A percentile compares a stretch with the other conserved stretches of the same genome.
Conservation (phyloP, 768 basidiomycete genomes). For the Sistotremastrum niveocremeum region DNA sequence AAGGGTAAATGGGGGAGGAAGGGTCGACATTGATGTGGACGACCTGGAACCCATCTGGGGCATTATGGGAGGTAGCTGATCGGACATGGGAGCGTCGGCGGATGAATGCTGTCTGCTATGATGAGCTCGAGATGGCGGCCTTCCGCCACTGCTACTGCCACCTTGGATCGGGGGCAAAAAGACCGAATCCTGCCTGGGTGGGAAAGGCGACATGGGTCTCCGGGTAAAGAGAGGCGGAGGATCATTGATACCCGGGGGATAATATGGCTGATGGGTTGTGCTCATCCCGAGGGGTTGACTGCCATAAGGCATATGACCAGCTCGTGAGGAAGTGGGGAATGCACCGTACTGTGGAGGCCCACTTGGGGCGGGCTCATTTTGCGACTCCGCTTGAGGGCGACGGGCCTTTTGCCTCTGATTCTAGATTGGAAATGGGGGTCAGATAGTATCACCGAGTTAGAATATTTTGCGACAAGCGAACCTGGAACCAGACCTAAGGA, state of each 20-base stretch:
- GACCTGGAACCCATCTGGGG: constrained; percentile 9
- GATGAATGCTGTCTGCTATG: background rate
- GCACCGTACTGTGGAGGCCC: constrained; percentile 52
- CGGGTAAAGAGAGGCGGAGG: background rate
- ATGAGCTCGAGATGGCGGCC: background rate
- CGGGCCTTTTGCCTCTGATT: constrained; percentile 83
- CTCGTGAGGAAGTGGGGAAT: constrained; percentile 34
- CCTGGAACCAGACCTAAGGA: constrained; percentile 80
- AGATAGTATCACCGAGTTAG: background rate
- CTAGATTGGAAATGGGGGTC: constrained; percentile 25
- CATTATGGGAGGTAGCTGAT: background rate
- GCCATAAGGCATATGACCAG: constrained; percentile 14
- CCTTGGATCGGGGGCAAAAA: no score
- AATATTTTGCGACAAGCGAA: constrained; percentile 17
- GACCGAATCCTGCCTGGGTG: no score
- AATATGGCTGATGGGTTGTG: no score
- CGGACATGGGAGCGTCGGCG: background rate
- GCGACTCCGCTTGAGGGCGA: constrained; percentile 42
- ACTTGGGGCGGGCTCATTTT: constrained; percentile 36
- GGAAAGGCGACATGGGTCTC: no score
- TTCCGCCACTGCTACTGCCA: no score
- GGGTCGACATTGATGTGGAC: constrained; percentile 5
- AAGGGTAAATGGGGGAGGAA: constrained; percentile 48
- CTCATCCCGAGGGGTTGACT: constrained; percentile 3
- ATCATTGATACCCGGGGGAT: no score